Evolutionary conservation across 2,329 filamentous ascomycete species (phyloP).

Genomic region (Aspergillus caelatus): DNA sequence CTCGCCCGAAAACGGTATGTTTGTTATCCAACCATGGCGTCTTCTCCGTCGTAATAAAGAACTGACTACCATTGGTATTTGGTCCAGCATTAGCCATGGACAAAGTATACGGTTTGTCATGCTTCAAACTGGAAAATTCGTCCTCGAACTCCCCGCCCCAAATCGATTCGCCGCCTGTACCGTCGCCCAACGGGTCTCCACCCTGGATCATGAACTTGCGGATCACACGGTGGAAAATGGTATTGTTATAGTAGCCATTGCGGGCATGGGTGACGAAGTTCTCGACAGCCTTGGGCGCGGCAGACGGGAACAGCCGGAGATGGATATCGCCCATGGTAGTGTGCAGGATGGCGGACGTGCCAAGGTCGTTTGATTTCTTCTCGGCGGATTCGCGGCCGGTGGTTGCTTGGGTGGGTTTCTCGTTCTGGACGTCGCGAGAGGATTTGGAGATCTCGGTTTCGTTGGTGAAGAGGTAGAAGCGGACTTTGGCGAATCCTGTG

Average conservation of each 20-base stretch:
- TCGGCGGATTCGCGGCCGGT: slow-evolving; percentile 49
- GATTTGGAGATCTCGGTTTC: slow-evolving; percentile 81
- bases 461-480: slow-evolving; percentile 99
- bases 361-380: slow-evolving; percentile 69
- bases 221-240: slow-evolving; percentile 96
- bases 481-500: slow-evolving; percentile 82
- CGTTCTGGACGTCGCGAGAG: slow-evolving; percentile 89
- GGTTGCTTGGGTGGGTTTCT: slow-evolving; percentile 74
- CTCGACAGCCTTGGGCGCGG: slow-evolving; percentile 91
- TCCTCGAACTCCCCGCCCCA: slow-evolving; percentile 93
- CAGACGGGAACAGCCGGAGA: slow-evolving; percentile 87
- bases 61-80: slow-evolving; percentile 93
- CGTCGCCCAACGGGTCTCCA: slow-evolving; percentile 84
- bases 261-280: slow-evolving; percentile 94
- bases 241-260: slow-evolving; percentile 94
- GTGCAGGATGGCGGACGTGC: slow-evolving; percentile 81
- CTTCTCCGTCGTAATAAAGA: slow-evolving; percentile 98
- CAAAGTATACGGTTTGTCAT: slow-evolving; percentile 94
- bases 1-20: slow-evolving; percentile 93
- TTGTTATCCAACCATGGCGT: slow-evolving; percentile 95
- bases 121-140: slow-evolving; percentile 86
- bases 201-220: slow-evolving; percentile 96
- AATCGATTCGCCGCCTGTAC: slow-evolving; percentile 86
- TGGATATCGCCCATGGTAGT: slow-evolving; percentile 94
- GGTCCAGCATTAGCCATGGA: slow-evolving; percentile 98